Base-by-base conservation (phyloP, 2,329 filamentous ascomycete species). In the Pseudohalonectria lignicola region DNA sequence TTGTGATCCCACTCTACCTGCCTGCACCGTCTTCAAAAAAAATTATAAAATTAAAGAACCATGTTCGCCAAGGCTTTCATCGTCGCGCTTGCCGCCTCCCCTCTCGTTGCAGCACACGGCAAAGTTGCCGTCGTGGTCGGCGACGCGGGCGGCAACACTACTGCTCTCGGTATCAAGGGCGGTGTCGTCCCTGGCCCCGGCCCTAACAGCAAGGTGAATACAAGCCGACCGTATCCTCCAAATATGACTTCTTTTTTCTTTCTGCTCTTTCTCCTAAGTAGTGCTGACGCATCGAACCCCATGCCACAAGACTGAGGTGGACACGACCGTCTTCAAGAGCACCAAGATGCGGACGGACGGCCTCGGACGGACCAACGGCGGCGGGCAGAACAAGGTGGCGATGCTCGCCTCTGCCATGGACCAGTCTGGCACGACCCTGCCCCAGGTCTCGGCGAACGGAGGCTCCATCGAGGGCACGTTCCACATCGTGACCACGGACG, bases 321-420 rank as follows among this genome's bases (percentile, higher is more conserved):
- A 67, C 48, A 66, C 64, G 21, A 67, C 63, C 28, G 56, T 67
- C 44, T 67, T 67, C 54, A 41, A 43, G 16, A 49, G 44, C 15
- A 56, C 47, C 45, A 49, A 56, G 29, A 52, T 59, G 41, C 45
- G 49, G 37, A 52, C 53, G 31, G 49, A 64, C 44, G 58, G 60
- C 17, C 56, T 64, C 23, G 63, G 63, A 43, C 47, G 43, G 23
- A 65, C 61, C 36, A 54, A 46, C 0, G 53, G 49, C 21, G 40
- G 45, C 17, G 62, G 62, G 44, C 43, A 55, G 41, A 63, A 64
- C 53, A 55, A 47, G 21, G 40, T 59, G 16, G 42, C 40, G 26
- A 53, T 53, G 43, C 43, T 65, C 21, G 41, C 43, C 5, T 39
- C 46, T 17, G 55, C 56, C 41, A 58, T 61, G 53, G 53, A 42